Conservation (phyloP, 2,329 filamentous ascomycete species). For the Leptosphaerulina australis region DNA sequence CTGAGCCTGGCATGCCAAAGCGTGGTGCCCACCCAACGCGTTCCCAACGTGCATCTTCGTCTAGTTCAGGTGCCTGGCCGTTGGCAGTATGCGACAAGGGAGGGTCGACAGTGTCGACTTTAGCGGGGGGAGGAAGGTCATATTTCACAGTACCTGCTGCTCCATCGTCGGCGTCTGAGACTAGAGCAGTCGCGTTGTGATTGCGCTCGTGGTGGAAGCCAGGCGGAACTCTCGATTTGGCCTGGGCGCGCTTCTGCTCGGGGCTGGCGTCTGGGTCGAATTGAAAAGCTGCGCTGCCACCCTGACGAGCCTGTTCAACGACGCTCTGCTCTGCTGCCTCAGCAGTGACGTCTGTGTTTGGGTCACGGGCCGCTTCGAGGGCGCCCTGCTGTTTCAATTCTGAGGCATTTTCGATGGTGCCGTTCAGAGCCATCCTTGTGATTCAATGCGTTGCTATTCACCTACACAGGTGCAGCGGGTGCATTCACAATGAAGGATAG, state of each 20-base stretch:
- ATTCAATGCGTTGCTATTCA: conserved; percentile 3
- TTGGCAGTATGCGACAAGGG: conserved; percentile 57
- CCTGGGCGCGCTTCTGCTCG: conserved; percentile 83
- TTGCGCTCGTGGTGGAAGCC: conserved; percentile 66
- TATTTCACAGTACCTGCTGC: conserved; percentile 60
- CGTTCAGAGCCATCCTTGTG: conserved; percentile 9
- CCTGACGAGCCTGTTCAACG: conserved; percentile 76
- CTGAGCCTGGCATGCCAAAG: conserved; percentile 65
- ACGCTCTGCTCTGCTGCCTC: conserved; percentile 75
- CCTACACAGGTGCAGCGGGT: conserved; percentile 17
- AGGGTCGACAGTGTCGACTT: conserved; percentile 67
- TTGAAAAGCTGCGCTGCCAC: conserved; percentile 78
- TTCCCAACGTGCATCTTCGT: conserved; percentile 59
- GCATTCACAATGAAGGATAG: conserved; percentile 5
- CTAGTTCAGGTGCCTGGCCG: conserved; percentile 61
- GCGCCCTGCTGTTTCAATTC: conserved; percentile 85
- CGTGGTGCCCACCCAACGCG: conserved; percentile 86
- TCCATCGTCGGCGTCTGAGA: conserved; percentile 68
- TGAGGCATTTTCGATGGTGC: conserved; percentile 42
- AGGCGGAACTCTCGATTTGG: conserved; percentile 68
- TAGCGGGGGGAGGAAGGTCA: conserved; percentile 77
- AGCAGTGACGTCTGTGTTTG: conserved; percentile 69
- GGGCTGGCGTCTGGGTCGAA: conserved; percentile 86
- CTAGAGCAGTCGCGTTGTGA: conserved; percentile 71
- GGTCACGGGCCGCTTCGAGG: conserved; percentile 76